Conservation (phyloP, 805 yeast genomes). For the Novakomyces olei region DNA sequence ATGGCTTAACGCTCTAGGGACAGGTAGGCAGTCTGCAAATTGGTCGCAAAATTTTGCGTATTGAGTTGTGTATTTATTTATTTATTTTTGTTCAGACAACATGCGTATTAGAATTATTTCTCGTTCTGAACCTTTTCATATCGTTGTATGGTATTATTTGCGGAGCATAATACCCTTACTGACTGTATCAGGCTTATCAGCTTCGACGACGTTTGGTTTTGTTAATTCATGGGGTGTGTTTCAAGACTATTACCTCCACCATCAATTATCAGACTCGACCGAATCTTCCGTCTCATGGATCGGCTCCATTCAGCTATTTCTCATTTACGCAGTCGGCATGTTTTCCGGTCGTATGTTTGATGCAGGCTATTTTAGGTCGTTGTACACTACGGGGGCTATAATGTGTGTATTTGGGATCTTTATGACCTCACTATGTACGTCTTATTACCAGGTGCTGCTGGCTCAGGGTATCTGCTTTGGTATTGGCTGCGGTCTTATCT, state of each 20-base stretch:
- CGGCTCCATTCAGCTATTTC: slow-evolving; percentile 7
- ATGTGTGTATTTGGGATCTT: slow-evolving; percentile 14
- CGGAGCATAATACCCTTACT: too few relatives aligned
- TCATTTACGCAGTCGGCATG: slow-evolving; percentile 7
- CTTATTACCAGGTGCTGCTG: slow-evolving; percentile 29
- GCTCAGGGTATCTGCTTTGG: slow-evolving; percentile 31
- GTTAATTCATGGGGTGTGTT: slow-evolving; percentile 6
- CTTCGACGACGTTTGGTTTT: not conserved
- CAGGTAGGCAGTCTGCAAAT: too few relatives aligned
- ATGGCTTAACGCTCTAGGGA: too few relatives aligned
- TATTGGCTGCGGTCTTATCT: slow-evolving; percentile 22
- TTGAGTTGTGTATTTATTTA: too few relatives aligned
- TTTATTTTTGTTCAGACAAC: too few relatives aligned
- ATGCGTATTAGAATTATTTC: too few relatives aligned
- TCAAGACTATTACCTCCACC: slow-evolving; percentile 7
- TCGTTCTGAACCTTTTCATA: too few relatives aligned
- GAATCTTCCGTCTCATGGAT: slow-evolving; percentile 9
- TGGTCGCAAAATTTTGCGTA: too few relatives aligned
- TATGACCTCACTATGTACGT: slow-evolving; percentile 17
- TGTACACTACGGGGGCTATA: slow-evolving; percentile 12
- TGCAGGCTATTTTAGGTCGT: not conserved
- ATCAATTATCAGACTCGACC: slow-evolving; percentile 6
- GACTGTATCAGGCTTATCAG: too few relatives aligned
- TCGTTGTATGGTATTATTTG: too few relatives aligned
- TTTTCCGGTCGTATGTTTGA: slow-evolving; percentile 8